Conservation (phyloP, 1,284 basidiomycete species). For the Sporisorium scitamineum region DNA sequence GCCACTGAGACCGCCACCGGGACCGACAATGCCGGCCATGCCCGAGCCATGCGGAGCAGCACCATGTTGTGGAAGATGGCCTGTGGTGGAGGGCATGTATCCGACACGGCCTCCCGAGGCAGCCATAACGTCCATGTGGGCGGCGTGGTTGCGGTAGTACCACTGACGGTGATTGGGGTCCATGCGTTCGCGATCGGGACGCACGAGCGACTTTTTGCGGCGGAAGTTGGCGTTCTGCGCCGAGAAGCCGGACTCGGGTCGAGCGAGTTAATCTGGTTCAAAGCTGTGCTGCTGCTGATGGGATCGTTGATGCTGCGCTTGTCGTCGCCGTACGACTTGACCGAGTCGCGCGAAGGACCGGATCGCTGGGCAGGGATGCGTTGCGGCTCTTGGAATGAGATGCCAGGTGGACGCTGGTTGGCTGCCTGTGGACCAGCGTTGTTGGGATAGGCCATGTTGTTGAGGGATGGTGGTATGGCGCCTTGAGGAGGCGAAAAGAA, state of each 20-base stretch:
- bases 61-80: slow-evolving; percentile 67
- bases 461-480: slow-evolving; percentile 19
- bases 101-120: slow-evolving; percentile 56
- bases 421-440: slow-evolving; percentile 13
- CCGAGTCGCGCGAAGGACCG: slow-evolving; percentile 52
- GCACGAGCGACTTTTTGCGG: slow-evolving; percentile 92
- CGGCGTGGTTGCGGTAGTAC: slow-evolving; percentile 92
- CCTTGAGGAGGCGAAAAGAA: slow-evolving; percentile 27
- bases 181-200: slow-evolving; percentile 95
- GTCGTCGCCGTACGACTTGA: slow-evolving; percentile 53
- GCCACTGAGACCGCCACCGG: slow-evolving; percentile 67
- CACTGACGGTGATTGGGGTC: slow-evolving; percentile 94
- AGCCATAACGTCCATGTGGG: slow-evolving; percentile 75
- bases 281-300: slow-evolving; percentile 43
- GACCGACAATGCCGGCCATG: slow-evolving; percentile 57
- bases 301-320: slow-evolving; percentile 49
- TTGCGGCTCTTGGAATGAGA: slow-evolving; percentile 62
- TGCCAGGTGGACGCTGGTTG: slow-evolving; percentile 28
- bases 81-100: slow-evolving; percentile 68
- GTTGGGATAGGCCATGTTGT: slow-evolving; percentile 28
- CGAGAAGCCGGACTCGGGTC: slow-evolving; percentile 61
- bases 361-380: slow-evolving; percentile 43
- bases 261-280: slow-evolving; percentile 47
- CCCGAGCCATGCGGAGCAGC: slow-evolving; percentile 57
- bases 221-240: slow-evolving; percentile 70